These are phyloP conservation scores for Termitomyces eurrhizus DNA, from an alignment of 768 basidiomycete genomes.

Conservation along the genomic window DNA sequence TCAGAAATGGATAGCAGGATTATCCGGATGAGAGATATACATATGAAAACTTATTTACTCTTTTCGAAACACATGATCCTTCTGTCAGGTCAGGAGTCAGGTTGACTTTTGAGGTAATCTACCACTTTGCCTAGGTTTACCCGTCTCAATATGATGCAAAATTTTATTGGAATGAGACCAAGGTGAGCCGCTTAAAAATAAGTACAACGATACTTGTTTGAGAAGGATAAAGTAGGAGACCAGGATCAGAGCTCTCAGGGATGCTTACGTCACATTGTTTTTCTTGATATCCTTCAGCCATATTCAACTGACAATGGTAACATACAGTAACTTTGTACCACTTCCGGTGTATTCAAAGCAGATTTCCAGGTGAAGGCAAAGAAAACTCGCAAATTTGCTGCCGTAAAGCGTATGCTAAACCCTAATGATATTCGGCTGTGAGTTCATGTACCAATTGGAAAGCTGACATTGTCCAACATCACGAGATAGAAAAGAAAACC, in stretches of 20 bases:
- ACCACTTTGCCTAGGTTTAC: too few relatives aligned
- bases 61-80: too few relatives aligned
- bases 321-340: background rate
- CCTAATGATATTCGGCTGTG: conserved; percentile 92
- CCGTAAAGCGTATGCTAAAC: conserved; percentile 90
- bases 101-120: too few relatives aligned
- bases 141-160: too few relatives aligned
- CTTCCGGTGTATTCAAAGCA: background rate
- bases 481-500: conserved; percentile 79
- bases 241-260: background rate
- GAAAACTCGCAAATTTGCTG: conserved; percentile 92
- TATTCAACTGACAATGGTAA: background rate
- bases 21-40: background rate
- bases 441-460: conserved; percentile 23
- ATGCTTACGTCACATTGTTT: conserved; percentile 7
- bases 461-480: conserved; percentile 9
- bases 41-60: too few relatives aligned
- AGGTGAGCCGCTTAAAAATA: too few relatives aligned
- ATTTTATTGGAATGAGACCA: too few relatives aligned
- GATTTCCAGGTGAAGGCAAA: conserved; percentile 76
- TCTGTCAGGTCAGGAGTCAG: too few relatives aligned
- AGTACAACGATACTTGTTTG: background rate
- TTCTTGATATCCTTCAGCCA: background rate
- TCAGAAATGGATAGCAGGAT: background rate
- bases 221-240: background rate